Base-by-base conservation (phyloP, 164 flowering plant species). In the Stephania yunnanensis region DNA sequence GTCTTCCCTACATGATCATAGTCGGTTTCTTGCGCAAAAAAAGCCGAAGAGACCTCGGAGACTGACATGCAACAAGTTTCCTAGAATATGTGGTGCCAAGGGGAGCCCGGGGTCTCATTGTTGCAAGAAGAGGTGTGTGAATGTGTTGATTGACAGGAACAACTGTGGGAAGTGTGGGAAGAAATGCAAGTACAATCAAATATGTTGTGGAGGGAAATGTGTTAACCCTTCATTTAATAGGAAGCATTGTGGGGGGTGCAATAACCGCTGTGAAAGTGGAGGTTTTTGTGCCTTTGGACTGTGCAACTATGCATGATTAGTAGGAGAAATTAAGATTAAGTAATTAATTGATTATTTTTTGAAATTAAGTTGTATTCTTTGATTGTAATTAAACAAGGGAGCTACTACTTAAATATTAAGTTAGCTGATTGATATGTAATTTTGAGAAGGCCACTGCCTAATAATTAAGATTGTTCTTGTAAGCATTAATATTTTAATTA, bases 141-240 rank as follows among this genome's bases (percentile, higher is more conserved):
- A 80, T 29, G 63, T 71, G 58, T 17, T n/a, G 73, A 68, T 7
- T 15, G 80, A 80, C 30, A 44, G 75, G 4, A 45, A 58, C 12
- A 74, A 80, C 65, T 80, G 82, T 29, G 76, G 82, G 29, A 36
- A 20, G 70, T 77, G 82, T 69, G 78, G 82, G 73, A 71, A 74
- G 31, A 80, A 71, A 61, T 80, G 82, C 66, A 77, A 68, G 73
- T 74, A 67, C 69, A 53, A 46, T 4, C 75, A 77, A 55, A 68
- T 73, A 4, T 80, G 82, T 45, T 80, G 82, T 17, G 30, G 50
- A 58, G 82, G 80, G 6, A 71, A 78, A 22, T 77, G 80, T 12
- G 66, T 77, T 10, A 77, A 80, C 46, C 80, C 72, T 10, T 68
- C 67, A 8, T 75, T 29, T 45, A 44, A 77, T 65, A 25, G 22